Conservation (phyloP, 225 moss, liverwort and hornwort genomes). For the Antitrichia curtipendula region DNA sequence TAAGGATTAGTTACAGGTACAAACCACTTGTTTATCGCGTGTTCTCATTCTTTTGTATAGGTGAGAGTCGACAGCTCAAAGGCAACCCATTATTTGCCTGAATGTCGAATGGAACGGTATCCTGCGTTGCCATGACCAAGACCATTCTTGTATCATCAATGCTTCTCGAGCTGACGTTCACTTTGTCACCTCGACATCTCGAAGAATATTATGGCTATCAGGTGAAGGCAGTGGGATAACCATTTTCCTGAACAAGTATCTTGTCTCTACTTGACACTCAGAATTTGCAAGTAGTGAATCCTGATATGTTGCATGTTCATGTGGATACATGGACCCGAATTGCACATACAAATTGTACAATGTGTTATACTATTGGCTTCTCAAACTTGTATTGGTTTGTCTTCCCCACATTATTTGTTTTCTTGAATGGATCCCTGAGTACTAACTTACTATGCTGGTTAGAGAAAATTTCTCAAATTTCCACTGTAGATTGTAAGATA, state of each 20-base stretch:
- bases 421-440: background rate
- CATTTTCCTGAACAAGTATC: background rate
- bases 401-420: background rate
- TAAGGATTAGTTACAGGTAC: slow-evolving; percentile 6
- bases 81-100: background rate
- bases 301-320: background rate
- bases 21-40: background rate
- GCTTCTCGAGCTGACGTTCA: background rate
- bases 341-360: slow-evolving; percentile 21
- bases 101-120: background rate
- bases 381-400: background rate
- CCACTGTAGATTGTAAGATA: no score
- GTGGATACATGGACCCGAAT: background rate
- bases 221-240: background rate
- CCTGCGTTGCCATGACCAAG: background rate
- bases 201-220: background rate
- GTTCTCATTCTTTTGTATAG: slow-evolving; percentile 3
- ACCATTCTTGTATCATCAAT: background rate
- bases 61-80: background rate
- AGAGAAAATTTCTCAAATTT: no score
- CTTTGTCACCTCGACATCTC: background rate
- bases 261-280: background rate
- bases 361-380: slow-evolving; percentile 4
- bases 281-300: background rate
- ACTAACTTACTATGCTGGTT: no score